These are phyloP conservation scores for Phyllosticta citribraziliensis DNA, from an alignment of 2,329 filamentous ascomycete genomes.

Conservation along the genomic window DNA sequence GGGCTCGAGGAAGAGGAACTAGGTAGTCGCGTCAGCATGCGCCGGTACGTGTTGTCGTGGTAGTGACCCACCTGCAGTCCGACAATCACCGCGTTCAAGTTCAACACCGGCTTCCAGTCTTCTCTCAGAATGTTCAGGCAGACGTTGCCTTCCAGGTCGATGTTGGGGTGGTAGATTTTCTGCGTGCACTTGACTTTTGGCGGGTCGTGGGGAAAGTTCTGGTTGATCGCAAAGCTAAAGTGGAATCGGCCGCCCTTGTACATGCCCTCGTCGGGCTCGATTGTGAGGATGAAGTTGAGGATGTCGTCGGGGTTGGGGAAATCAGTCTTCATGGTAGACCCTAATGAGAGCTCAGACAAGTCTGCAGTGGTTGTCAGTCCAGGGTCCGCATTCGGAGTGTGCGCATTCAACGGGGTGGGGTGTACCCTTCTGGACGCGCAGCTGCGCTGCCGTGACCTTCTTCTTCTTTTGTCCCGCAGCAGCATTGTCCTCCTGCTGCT, in stretches of 20 bases:
- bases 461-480: slow-evolving; percentile 83
- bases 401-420: neutral
- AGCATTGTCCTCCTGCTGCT: slow-evolving; percentile 84
- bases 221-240: slow-evolving; percentile 86
- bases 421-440: slow-evolving; percentile 90
- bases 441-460: slow-evolving; percentile 93
- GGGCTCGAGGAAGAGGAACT: slow-evolving; percentile 96
- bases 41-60: no score
- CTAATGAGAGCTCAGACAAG: slow-evolving; percentile 69
- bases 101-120: slow-evolving; percentile 98
- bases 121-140: slow-evolving; percentile 95
- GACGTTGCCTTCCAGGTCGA: slow-evolving; percentile 94
- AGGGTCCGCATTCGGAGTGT: neutral
- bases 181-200: slow-evolving; percentile 95
- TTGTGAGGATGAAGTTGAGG: slow-evolving; percentile 71
- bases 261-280: slow-evolving; percentile 76
- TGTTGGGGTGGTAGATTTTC: slow-evolving; percentile 99
- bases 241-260: slow-evolving; percentile 83
- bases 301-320: slow-evolving; percentile 80
- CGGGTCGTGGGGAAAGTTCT: slow-evolving; percentile 93
- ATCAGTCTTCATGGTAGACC: slow-evolving; percentile 68
- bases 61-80: slow-evolving; percentile 61
- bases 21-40: slow-evolving; percentile 16
- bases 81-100: slow-evolving; percentile 92
- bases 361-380: slow-evolving; percentile 39